Conservation (phyloP, 1,284 basidiomycete genomes). For the Cutaneotrichosporon cutaneum region DNA sequence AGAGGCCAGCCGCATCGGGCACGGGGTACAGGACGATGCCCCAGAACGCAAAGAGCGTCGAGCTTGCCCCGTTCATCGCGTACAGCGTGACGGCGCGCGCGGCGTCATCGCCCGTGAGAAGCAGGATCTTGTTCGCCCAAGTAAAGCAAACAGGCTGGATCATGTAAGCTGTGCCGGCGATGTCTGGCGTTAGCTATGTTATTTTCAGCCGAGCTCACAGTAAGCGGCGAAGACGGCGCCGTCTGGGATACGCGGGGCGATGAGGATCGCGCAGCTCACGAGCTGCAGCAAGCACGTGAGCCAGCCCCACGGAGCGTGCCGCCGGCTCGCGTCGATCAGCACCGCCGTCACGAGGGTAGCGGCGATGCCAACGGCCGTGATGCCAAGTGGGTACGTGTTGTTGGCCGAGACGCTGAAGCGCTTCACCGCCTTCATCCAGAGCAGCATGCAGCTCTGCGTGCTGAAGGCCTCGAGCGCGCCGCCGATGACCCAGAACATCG, state of each 20-base stretch:
- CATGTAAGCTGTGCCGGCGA: slow-evolving; percentile 21
- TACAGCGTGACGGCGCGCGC: slow-evolving; percentile 22
- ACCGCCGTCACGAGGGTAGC: too few species aligned
- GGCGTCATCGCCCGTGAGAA: slow-evolving; percentile 19
- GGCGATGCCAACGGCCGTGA: too few species aligned
- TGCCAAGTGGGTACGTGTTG: too few species aligned
- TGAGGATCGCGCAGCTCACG: too few species aligned
- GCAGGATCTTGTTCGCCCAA: slow-evolving; percentile 23
- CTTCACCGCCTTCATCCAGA: too few species aligned
- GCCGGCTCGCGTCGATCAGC: too few species aligned
- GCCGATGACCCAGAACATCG: slow-evolving; percentile 15
- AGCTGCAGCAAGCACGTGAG: too few species aligned
- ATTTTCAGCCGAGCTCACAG: background rate
- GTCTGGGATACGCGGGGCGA: too few species aligned
- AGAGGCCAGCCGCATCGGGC: slow-evolving; percentile 4
- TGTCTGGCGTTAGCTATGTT: background rate
- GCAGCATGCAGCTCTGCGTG: too few species aligned
- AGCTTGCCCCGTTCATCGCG: slow-evolving; percentile 19
- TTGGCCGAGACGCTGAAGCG: too few species aligned
- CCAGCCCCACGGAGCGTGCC: too few species aligned
- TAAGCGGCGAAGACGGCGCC: too few species aligned
- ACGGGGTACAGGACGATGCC: slow-evolving; percentile 21
- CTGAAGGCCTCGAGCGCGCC: slow-evolving; percentile 16
- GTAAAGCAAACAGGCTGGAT: slow-evolving; percentile 22
- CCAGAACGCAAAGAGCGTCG: slow-evolving; percentile 17